Evolutionary conservation across 2,329 filamentous ascomycete genomes (phyloP).

Genomic region (Cladophialophora yegresii): DNA sequence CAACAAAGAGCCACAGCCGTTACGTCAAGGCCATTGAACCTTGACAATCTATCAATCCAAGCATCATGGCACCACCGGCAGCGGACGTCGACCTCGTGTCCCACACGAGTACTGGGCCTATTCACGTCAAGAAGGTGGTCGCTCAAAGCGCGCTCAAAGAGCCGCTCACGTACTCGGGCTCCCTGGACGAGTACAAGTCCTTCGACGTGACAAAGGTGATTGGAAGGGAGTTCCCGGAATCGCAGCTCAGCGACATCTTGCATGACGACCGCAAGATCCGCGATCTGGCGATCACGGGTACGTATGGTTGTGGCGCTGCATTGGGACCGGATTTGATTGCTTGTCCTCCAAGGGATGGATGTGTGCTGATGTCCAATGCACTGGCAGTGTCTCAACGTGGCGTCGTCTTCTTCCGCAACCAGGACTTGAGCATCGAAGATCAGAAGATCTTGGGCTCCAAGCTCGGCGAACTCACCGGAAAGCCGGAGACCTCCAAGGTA

Average conservation of each 20-base stretch:
- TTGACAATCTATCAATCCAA: background rate
- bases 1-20: background rate
- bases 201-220: slow-evolving; percentile 56
- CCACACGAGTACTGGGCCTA: slow-evolving; percentile 1
- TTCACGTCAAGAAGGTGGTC: slow-evolving; percentile 15
- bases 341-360: background rate
- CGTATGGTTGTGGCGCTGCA: slow-evolving; percentile 25
- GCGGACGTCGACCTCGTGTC: slow-evolving; percentile 26
- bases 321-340: background rate
- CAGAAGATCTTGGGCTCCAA: slow-evolving; percentile 57
- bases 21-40: background rate
- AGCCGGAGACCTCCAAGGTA: slow-evolving; percentile 48
- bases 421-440: slow-evolving; percentile 52
- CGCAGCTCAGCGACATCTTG: slow-evolving; percentile 58
- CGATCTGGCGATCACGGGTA: slow-evolving; percentile 68
- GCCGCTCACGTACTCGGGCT: slow-evolving; percentile 46
- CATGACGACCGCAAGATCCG: slow-evolving; percentile 65
- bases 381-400: slow-evolving; percentile 52
- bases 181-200: slow-evolving; percentile 48
- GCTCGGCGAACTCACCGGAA: slow-evolving; percentile 51
- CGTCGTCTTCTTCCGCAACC: slow-evolving; percentile 58
- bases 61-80: slow-evolving; percentile 28
- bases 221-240: slow-evolving; percentile 50
- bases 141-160: slow-evolving; percentile 31
- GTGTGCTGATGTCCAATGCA: background rate